Base-by-base conservation (phyloP, 768 basidiomycete genomes). In the Termitomyces sp. region DNA sequence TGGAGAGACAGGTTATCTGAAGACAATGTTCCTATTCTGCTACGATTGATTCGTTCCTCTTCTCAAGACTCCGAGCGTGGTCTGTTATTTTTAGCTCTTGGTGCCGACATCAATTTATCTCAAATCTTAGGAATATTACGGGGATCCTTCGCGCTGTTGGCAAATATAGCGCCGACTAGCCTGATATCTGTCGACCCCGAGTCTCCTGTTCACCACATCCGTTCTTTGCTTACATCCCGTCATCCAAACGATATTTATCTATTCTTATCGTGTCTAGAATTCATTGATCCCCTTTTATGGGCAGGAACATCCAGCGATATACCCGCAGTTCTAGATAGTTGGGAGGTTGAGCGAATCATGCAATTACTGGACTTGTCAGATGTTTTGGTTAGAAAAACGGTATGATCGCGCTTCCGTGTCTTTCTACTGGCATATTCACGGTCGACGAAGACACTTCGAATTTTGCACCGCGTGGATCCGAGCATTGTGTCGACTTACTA, bases 341-440 rank as follows among this genome's bases (percentile, higher is more conserved):
- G 80, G 78, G 90, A 92, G 53, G 90, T 93, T 39, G 86, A 86
- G 51, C 74, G 75, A 34, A 75, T 92, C 22, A 88, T 93, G 83
- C 79, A 77, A 58, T 70, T 88, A 16, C 71, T 93, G 28, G 80
- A 85, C 58, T 83, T 81, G 2, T 69, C 76, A 1, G 91, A 93
- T 66, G 60, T 66, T 9, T 64, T 76, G 29, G 80, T 90, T 41
- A 78, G 88, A 55, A 76, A 69, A 52, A 85, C 77, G 76, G 91
- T 87, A 63, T 56, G 76, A 56, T 20, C 47, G n/a, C 4, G 16
- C 51, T 46, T 34, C 37, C 34, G 24, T 33, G 15, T 16, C 12
- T 20, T 39, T 44, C 37, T 5, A n/a, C 13, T 22, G 57, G 31
- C 54, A 61, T 48, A 60, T 29, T 60, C 22, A 50, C 58, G 56